phyloP scores from a whole-genome alignment of 23 red algal genomes.

The Gracilaria caudata region DNA sequence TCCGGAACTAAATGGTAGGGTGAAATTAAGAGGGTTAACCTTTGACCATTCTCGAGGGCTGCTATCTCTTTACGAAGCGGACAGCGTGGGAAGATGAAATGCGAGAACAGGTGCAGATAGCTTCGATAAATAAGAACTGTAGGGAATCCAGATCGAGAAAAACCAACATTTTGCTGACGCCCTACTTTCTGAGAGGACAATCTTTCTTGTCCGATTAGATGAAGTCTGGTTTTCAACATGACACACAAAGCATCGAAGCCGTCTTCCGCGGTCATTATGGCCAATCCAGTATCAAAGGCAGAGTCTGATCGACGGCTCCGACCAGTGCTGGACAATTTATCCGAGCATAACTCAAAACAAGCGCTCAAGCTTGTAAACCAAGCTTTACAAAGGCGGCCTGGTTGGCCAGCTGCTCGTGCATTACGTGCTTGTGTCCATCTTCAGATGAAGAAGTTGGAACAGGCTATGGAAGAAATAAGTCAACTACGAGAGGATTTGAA shows the following conservation, averaged over 20 bases:
- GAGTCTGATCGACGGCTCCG: slow-evolving; percentile 68
- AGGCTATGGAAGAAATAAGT: slow-evolving; percentile 31
- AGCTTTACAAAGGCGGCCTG: slow-evolving; percentile 56
- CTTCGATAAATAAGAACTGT: background rate
- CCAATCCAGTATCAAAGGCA: slow-evolving; percentile 48
- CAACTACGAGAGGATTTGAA: slow-evolving; percentile 50
- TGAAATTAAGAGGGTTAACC: no score
- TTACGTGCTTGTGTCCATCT: slow-evolving; percentile 54
- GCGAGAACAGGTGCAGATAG: background rate
- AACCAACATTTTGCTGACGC: background rate
- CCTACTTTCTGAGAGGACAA: background rate
- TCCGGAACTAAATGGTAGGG: no score
- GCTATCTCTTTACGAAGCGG: no score
- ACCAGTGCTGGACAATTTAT: slow-evolving; percentile 60
- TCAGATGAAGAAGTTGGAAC: slow-evolving; percentile 29
- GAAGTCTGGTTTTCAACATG: slow-evolving; percentile 13
- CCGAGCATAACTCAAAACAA: slow-evolving; percentile 53
- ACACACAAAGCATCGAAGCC: slow-evolving; percentile 30
- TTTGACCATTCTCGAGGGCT: no score
- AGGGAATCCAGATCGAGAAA: background rate
- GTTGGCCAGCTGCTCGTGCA: slow-evolving; percentile 69
- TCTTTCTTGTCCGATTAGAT: background rate
- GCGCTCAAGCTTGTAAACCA: slow-evolving; percentile 49
- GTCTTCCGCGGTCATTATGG: slow-evolving; percentile 28
- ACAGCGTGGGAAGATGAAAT: background rate